A percentile compares a stretch with the other conserved stretches of the same genome.
These are phyloP conservation scores for Rhodamnia rubescens DNA, from an alignment of 345 rosid species.

Conservation along the genomic window DNA sequence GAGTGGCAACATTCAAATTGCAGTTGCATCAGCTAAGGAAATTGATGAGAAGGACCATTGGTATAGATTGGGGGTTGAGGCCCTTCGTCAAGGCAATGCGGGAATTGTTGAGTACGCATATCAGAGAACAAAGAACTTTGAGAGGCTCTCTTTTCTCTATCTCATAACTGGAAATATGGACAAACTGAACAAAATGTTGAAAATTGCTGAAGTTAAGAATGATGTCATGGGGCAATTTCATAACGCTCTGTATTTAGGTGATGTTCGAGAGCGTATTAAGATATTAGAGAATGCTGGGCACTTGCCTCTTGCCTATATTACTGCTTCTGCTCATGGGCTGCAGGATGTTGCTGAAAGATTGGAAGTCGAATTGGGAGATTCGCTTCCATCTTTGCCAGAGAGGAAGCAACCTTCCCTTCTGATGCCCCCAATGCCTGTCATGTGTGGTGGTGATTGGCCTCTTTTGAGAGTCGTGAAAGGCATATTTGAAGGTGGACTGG, in stretches of 20 bases:
- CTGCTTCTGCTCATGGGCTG: slow-evolving; percentile 80
- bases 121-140: slow-evolving; percentile 94
- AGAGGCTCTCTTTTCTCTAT: slow-evolving; percentile 89
- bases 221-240: slow-evolving; percentile 98
- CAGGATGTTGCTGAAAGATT: slow-evolving; percentile 62
- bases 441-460: slow-evolving; percentile 94
- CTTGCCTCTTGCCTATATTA: slow-evolving; percentile 76
- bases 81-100: slow-evolving; percentile 95
- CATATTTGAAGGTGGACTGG: slow-evolving; percentile 85
- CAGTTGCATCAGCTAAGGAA: slow-evolving; percentile 94
- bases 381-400: slow-evolving; percentile 61
- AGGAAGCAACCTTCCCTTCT: slow-evolving; percentile 65
- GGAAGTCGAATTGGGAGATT: slow-evolving; percentile 61
- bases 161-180: slow-evolving; percentile 81
- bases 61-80: slow-evolving; percentile 93
- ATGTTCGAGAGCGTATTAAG: slow-evolving; percentile 80
- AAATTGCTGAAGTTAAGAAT: slow-evolving; percentile 86
- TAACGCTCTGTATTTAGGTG: slow-evolving; percentile 84
- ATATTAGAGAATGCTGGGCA: slow-evolving; percentile 85
- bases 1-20: slow-evolving; percentile 91
- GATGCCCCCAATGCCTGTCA: slow-evolving; percentile 67
- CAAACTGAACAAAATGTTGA: slow-evolving; percentile 81
- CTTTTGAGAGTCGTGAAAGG: slow-evolving; percentile 91
- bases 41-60: slow-evolving; percentile 93
- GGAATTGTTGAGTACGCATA: slow-evolving; percentile 93